phyloP scores from a whole-genome alignment of 2,329 filamentous ascomycete genomes.

The Cordyceps militaris region DNA sequence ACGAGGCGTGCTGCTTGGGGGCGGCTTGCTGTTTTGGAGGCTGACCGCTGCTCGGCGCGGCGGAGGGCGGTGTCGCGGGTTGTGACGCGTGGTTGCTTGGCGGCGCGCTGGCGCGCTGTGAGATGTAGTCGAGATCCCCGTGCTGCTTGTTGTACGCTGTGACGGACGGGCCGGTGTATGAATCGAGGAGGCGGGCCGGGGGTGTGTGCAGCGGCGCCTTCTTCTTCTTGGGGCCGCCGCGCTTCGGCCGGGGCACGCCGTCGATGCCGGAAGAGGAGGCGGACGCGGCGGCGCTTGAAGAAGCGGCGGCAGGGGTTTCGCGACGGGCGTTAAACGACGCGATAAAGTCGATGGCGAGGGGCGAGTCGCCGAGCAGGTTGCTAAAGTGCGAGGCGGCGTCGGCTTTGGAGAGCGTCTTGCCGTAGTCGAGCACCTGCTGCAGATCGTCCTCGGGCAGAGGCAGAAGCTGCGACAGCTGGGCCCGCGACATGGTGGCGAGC shows the following conservation, averaged over 20 bases:
- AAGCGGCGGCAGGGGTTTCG: constrained; percentile 29
- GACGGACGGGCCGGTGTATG: constrained; percentile 60
- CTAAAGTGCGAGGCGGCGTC: constrained; percentile 79
- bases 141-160: constrained; percentile 68
- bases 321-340: constrained; percentile 70
- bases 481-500: constrained; percentile 39
- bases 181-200: constrained; percentile 50
- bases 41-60: constrained; percentile 12
- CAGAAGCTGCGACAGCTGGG: constrained; percentile 71
- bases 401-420: constrained; percentile 65
- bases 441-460: constrained; percentile 81
- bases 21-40: constrained; percentile 21
- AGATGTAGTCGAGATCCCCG: constrained; percentile 65
- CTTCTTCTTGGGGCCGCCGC: constrained; percentile 46
- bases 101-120: constrained; percentile 37
- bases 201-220: constrained; percentile 57
- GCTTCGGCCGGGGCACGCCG: constrained; percentile 42
- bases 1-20: constrained; percentile 47
- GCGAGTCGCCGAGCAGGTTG: constrained; percentile 80
- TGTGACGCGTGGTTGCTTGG: constrained; percentile 31
- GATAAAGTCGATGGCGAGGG: constrained; percentile 69
- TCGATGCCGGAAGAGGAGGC: constrained; percentile 22
- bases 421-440: constrained; percentile 77
- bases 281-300: constrained; percentile 12
- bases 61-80: constrained; percentile 26